Evolutionary conservation across 2,329 filamentous ascomycete species (phyloP).

Genomic region (Helicocarpus griseus): DNA sequence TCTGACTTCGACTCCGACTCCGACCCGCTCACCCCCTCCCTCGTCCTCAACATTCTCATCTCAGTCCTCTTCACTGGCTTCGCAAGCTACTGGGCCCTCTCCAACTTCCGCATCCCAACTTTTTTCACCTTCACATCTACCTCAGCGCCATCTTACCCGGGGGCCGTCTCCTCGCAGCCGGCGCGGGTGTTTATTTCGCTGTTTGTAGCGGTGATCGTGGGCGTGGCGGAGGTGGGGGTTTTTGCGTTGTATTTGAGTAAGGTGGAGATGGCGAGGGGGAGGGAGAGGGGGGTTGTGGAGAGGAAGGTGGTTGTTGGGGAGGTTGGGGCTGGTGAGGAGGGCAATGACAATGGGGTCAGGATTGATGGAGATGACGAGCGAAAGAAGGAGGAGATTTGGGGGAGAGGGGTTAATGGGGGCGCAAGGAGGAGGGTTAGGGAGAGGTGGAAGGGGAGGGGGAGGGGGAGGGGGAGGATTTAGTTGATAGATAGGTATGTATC

Average conservation of each 20-base stretch:
- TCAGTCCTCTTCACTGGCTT: slow-evolving; percentile 63
- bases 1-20: slow-evolving; percentile 35
- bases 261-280: slow-evolving; percentile 28
- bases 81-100: slow-evolving; percentile 36
- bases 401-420: slow-evolving; percentile 30
- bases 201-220: slow-evolving; percentile 32
- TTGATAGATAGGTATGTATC: slow-evolving; percentile 6
- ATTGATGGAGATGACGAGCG: slow-evolving; percentile 1
- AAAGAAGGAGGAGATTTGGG: slow-evolving; percentile 30
- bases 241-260: slow-evolving; percentile 40
- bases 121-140: slow-evolving; percentile 16
- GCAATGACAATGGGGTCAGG: neutral
- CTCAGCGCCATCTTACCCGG: slow-evolving; percentile 8
- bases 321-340: slow-evolving; percentile 7
- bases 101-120: slow-evolving; percentile 26
- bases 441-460: slow-evolving; percentile 24
- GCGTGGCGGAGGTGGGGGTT: slow-evolving; percentile 37
- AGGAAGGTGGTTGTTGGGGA: slow-evolving; percentile 23
- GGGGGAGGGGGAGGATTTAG: slow-evolving; percentile 5
- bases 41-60: slow-evolving; percentile 83
- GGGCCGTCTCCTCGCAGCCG: slow-evolving; percentile 21
- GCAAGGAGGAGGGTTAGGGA: slow-evolving; percentile 32
- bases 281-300: slow-evolving; percentile 30
- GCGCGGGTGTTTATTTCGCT: slow-evolving; percentile 33
- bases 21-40: slow-evolving; percentile 35